Evolutionary conservation across 202 grass and related monocot species (phyloP).

Genomic region (Dendrocalamus latiflorus): DNA sequence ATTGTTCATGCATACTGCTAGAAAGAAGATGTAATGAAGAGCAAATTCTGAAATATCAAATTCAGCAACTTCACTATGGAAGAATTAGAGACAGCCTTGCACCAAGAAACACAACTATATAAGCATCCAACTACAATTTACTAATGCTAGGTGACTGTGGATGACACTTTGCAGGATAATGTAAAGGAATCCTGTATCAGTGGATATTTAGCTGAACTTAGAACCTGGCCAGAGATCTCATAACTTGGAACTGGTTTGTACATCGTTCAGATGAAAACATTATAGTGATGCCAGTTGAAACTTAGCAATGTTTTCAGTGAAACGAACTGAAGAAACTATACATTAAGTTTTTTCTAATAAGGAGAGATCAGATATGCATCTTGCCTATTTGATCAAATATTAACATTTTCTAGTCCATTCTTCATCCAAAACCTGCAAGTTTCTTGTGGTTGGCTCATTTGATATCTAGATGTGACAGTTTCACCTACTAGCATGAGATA

Average conservation of each 20-base stretch:
- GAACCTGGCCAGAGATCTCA: not conserved
- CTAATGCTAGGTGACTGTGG: not conserved
- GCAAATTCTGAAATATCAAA: not conserved
- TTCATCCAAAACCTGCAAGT: not conserved
- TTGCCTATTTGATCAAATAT: not conserved
- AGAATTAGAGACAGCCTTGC: not conserved
- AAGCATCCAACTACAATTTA: not conserved
- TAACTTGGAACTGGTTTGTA: not conserved
- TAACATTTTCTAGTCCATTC: not conserved
- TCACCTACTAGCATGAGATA: not conserved
- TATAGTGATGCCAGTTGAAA: not conserved
- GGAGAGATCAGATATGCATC: not conserved
- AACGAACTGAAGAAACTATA: not conserved
- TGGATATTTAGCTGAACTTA: conserved; percentile 8
- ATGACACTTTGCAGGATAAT: not conserved
- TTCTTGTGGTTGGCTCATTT: not conserved
- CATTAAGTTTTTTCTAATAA: not conserved
- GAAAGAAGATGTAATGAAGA: not conserved
- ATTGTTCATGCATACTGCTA: not conserved
- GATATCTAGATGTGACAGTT: not conserved
- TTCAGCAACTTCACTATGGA: not conserved
- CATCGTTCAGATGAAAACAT: not conserved
- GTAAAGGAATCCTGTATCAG: not conserved
- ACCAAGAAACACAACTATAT: not conserved
- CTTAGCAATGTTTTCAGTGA: not conserved